Evolutionary conservation across 2,329 filamentous ascomycete species (phyloP).

Genomic region (Botrytis deweyae): DNA sequence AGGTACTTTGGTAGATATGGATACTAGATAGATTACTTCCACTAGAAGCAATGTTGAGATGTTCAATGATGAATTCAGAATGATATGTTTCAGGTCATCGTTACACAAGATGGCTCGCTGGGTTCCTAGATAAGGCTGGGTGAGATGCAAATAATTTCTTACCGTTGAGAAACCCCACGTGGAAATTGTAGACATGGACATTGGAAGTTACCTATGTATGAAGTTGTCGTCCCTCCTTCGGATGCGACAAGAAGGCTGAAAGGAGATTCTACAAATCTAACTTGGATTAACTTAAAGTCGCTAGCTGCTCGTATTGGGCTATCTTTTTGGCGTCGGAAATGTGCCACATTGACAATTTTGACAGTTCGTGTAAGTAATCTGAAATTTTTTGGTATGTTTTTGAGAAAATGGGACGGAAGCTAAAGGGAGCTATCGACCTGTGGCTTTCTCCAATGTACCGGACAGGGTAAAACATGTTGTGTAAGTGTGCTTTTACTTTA

Average conservation of each 20-base stretch:
- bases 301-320: neutral
- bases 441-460: conserved; percentile 2
- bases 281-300: neutral
- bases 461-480: neutral
- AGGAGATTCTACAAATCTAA: neutral
- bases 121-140: conserved; percentile 1
- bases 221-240: neutral
- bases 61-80: neutral
- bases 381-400: neutral
- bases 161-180: conserved; percentile 11
- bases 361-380: neutral
- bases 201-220: neutral
- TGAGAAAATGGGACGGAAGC: conserved; percentile 6
- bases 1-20: neutral
- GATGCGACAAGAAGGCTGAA: neutral
- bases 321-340: neutral
- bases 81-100: neutral
- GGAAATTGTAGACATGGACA: conserved; percentile 2
- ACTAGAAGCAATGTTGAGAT: conserved; percentile 11
- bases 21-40: neutral
- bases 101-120: neutral
- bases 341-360: conserved; percentile 7
- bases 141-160: neutral
- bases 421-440: neutral
- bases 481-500: neutral